Evolutionary conservation across 2,329 filamentous ascomycete species (phyloP).

Genomic region (Pyrenophora tritici-repentis): DNA sequence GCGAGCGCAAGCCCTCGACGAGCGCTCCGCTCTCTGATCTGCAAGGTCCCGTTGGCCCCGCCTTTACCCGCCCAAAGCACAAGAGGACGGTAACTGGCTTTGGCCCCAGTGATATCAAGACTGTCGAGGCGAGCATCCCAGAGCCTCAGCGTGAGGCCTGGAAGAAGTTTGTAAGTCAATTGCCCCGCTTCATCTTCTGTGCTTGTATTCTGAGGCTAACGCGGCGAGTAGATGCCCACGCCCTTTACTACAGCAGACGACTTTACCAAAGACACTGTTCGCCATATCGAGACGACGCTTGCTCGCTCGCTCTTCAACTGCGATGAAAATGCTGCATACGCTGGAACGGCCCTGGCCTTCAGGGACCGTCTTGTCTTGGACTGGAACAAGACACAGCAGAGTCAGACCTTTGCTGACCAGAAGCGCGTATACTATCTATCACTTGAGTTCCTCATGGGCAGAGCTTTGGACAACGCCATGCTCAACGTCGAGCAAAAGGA

Average conservation of each 20-base stretch:
- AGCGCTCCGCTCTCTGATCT: slow-evolving; percentile 86
- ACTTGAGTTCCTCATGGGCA: slow-evolving; percentile 96
- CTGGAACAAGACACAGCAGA: slow-evolving; percentile 98
- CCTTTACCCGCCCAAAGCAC: slow-evolving; percentile 91
- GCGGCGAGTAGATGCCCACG: slow-evolving; percentile 58
- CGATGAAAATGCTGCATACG: slow-evolving; percentile 90
- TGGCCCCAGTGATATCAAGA: slow-evolving; percentile 88
- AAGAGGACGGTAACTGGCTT: slow-evolving; percentile 97
- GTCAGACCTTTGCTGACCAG: slow-evolving; percentile 84
- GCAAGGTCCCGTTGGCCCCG: slow-evolving; percentile 81
- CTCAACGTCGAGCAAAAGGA: slow-evolving; percentile 91
- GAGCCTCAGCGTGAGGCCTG: slow-evolving; percentile 83
- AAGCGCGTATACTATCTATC: slow-evolving; percentile 98
- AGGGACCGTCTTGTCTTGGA: slow-evolving; percentile 90
- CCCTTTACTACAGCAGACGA: slow-evolving; percentile 80
- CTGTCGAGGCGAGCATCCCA: slow-evolving; percentile 86
- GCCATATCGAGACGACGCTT: slow-evolving; percentile 94
- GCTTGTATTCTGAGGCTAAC: slow-evolving; percentile 19
- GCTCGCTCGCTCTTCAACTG: slow-evolving; percentile 98
- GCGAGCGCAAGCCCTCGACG: slow-evolving; percentile 81
- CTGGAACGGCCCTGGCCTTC: slow-evolving; percentile 88
- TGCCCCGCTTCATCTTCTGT: not conserved
- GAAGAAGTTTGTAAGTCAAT: slow-evolving; percentile 61
- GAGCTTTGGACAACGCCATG: slow-evolving; percentile 97
- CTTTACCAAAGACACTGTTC: slow-evolving; percentile 83